Conservation (phyloP, 2,329 filamentous ascomycete genomes). For the Curvularia eragrostidis region DNA sequence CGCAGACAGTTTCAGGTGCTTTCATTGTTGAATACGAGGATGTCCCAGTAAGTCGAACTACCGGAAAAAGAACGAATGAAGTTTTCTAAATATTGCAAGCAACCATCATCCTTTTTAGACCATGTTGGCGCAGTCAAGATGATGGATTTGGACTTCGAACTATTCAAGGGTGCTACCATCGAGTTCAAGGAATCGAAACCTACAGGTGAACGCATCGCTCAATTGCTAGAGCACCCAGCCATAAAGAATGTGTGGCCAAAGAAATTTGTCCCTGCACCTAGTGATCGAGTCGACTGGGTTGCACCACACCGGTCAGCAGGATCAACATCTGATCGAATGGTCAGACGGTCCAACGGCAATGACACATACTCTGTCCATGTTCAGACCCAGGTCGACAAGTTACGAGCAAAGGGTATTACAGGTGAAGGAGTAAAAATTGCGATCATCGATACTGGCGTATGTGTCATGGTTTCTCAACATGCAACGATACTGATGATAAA, state of each 20-base stretch:
- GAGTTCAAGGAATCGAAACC: background rate
- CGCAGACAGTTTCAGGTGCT: background rate
- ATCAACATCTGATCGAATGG: background rate
- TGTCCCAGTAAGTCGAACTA: background rate
- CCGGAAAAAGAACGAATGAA: background rate
- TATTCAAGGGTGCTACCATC: background rate
- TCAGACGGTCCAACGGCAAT: background rate
- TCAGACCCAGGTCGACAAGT: constrained; percentile 43
- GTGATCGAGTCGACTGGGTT: background rate
- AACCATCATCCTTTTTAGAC: background rate
- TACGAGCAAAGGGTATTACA: constrained; percentile 54
- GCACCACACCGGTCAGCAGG: background rate
- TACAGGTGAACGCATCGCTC: background rate
- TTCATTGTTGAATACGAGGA: background rate
- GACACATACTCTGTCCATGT: constrained; percentile 32
- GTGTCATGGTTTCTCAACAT: background rate
- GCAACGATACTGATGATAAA: background rate
- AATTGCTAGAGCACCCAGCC: background rate
- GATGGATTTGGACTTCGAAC: background rate
- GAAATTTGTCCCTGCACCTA: background rate
- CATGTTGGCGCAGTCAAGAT: background rate
- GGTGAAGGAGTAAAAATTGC: constrained; percentile 56
- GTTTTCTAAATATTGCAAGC: background rate
- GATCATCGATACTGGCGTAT: constrained; percentile 51
- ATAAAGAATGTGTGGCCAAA: constrained; percentile 1